Conservation (phyloP, 345 rosid species). For the Reutealis trisperma region DNA sequence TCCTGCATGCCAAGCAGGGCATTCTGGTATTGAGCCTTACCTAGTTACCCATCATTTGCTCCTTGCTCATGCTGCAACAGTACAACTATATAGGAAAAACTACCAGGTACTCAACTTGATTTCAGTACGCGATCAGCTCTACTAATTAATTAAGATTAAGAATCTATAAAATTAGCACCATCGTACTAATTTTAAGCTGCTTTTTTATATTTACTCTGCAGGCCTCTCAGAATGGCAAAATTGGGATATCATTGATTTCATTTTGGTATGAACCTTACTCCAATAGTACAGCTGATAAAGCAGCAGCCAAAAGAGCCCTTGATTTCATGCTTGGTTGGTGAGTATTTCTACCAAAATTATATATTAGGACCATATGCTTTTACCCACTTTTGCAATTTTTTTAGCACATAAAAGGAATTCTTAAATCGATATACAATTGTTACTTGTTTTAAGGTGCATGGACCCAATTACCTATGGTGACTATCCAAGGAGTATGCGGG, state of each 20-base stretch:
- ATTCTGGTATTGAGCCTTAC: neutral
- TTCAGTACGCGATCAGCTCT: no score
- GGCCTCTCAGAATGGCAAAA: slow-evolving; percentile 1
- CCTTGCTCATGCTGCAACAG: slow-evolving; percentile 4
- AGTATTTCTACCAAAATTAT: neutral
- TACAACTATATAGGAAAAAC: slow-evolving; percentile 12
- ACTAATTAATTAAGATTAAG: no score
- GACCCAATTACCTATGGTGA: slow-evolving; percentile 16
- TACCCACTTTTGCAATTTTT: no score
- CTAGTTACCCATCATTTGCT: neutral
- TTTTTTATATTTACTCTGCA: neutral
- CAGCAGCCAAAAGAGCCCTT: neutral
- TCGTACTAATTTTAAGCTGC: no score
- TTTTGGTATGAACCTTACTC: neutral
- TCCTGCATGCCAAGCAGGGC: slow-evolving; percentile 14
- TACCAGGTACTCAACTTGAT: neutral
- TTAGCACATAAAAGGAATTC: no score
- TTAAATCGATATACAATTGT: neutral
- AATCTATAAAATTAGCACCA: no score
- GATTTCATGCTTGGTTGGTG: slow-evolving; percentile 9
- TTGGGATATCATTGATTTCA: neutral
- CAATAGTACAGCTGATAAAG: neutral
- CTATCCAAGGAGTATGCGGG: slow-evolving; percentile 12
- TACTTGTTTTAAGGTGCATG: slow-evolving; percentile 9
- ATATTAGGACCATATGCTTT: no score